phyloP scores from a whole-genome alignment of 2,329 filamentous ascomycete species.

The Colletotrichum camelliae region DNA sequence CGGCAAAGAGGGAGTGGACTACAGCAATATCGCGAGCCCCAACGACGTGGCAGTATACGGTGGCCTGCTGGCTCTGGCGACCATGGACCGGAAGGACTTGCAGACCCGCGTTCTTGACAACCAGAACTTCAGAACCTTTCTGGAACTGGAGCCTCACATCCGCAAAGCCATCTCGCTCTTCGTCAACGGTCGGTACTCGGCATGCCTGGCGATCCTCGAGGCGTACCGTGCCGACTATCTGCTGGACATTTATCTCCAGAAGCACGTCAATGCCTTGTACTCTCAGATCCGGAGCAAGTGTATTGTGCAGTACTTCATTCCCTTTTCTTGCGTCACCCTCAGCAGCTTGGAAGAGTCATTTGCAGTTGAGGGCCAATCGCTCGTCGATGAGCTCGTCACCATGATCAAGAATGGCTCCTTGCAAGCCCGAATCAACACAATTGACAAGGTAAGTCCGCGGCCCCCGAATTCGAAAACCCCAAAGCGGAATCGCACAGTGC shows the following conservation, averaged over 20 bases:
- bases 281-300: constrained; percentile 83
- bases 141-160: constrained; percentile 93
- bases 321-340: constrained; percentile 87
- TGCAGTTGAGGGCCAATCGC: constrained; percentile 62
- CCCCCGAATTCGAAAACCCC: not conserved
- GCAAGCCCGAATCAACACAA: constrained; percentile 82
- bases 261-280: constrained; percentile 75
- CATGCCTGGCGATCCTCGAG: constrained; percentile 83
- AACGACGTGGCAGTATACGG: constrained; percentile 95
- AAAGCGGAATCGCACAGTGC: not conserved
- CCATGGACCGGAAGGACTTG: constrained; percentile 81
- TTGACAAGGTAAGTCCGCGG: constrained; percentile 65
- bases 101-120: constrained; percentile 82
- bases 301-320: constrained; percentile 90
- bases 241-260: constrained; percentile 86
- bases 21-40: constrained; percentile 75
- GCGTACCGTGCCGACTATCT: constrained; percentile 84
- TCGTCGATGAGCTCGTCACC: constrained; percentile 75
- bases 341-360: constrained; percentile 81
- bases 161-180: constrained; percentile 90
- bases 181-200: constrained; percentile 87
- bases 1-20: constrained; percentile 44
- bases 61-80: constrained; percentile 86
- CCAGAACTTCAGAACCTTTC: constrained; percentile 78
- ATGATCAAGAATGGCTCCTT: constrained; percentile 79